Evolutionary conservation across 306 rosid species (phyloP).

Genomic region (Pyrus bretschneideri): DNA sequence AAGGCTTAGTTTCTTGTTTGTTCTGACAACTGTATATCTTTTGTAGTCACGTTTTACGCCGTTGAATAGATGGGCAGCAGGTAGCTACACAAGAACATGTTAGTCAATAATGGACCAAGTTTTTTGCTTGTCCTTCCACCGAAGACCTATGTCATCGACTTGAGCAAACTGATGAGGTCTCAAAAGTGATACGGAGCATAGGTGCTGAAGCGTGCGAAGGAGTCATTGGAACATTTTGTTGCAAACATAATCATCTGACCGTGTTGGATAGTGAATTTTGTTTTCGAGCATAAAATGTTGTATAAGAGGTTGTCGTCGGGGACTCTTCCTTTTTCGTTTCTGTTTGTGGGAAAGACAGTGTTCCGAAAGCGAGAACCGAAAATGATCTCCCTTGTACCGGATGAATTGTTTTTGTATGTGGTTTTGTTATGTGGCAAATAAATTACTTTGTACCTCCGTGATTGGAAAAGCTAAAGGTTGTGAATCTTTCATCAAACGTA

Average conservation of each 20-base stretch:
- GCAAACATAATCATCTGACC: background rate
- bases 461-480: no score
- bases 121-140: background rate
- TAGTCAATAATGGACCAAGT: background rate
- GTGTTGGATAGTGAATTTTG: background rate
- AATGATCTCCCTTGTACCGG: no score
- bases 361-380: background rate
- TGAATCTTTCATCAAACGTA: no score
- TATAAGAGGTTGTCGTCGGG: background rate
- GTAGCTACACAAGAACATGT: background rate
- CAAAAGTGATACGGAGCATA: background rate
- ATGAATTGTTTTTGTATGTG: no score
- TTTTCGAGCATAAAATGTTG: background rate
- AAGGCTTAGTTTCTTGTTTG: conserved; percentile 11
- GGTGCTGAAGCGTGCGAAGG: background rate
- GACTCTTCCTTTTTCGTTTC: background rate
- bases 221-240: background rate
- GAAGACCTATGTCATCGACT: background rate
- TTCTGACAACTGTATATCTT: conserved; percentile 21
- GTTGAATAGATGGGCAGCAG: background rate
- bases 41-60: background rate
- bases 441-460: no score
- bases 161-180: background rate
- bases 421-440: no score
- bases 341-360: background rate